Evolutionary conservation across 2,329 filamentous ascomycete species (phyloP).

Genomic region (Cordyceps tenuipes): DNA sequence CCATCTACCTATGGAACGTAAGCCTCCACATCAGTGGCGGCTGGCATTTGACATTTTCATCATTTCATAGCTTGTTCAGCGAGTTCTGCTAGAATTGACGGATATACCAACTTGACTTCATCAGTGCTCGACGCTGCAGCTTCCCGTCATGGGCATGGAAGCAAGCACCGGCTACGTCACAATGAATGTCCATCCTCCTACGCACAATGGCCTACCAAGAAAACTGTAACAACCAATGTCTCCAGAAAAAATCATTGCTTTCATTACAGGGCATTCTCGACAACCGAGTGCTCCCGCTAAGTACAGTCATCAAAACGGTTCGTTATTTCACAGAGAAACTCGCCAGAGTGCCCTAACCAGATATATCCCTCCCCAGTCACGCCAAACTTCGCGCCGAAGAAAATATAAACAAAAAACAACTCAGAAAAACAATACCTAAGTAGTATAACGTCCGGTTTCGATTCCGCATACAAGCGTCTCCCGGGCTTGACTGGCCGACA

Average conservation of each 20-base stretch:
- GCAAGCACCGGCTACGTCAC: no score
- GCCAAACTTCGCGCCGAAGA: constrained; percentile 6
- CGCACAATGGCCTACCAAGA: background rate
- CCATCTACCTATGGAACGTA: no score
- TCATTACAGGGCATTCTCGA: constrained; percentile 19
- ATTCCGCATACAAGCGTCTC: background rate
- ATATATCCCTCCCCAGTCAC: constrained; percentile 5
- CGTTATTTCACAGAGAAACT: background rate
- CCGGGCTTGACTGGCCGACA: background rate
- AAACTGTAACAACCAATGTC: background rate
- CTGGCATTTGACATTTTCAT: background rate
- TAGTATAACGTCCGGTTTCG: background rate
- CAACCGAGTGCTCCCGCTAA: constrained; percentile 18
- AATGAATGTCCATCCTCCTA: no score
- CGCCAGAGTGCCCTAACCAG: constrained; percentile 3
- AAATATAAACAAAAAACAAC: background rate
- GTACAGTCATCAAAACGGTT: constrained; percentile 17
- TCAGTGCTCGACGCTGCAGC: no score
- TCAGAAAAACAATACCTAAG: background rate
- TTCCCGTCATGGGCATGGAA: no score
- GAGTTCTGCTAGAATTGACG: background rate
- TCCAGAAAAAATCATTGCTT: constrained; percentile 20
- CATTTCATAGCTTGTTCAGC: background rate
- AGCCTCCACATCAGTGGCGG: background rate
- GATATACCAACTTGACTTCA: background rate